Percentiles rank a stretch among this genome's conserved stretches.
These are phyloP conservation scores for Ampelomyces quisqualis DNA, from an alignment of 2,329 filamentous ascomycete species.

Conservation along the genomic window DNA sequence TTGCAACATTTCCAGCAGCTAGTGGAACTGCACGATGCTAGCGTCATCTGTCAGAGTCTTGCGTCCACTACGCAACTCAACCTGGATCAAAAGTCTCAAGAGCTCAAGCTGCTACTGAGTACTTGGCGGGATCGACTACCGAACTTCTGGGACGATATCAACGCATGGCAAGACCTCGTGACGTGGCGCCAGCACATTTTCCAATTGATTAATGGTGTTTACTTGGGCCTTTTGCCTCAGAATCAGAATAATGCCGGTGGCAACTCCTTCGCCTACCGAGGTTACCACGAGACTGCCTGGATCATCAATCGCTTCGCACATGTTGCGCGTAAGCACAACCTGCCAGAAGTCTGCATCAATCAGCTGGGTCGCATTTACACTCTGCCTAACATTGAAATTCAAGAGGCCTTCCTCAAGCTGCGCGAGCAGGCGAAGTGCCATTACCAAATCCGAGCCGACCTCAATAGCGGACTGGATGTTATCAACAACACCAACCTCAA, in stretches of 20 bases:
- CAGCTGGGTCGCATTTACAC: slow-evolving; percentile 98
- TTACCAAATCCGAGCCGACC: slow-evolving; percentile 91
- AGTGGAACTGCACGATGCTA: slow-evolving; percentile 95
- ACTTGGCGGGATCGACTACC: slow-evolving; percentile 95
- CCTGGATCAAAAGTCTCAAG: slow-evolving; percentile 89
- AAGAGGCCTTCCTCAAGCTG: slow-evolving; percentile 96
- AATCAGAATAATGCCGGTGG: slow-evolving; percentile 76
- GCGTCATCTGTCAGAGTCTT: slow-evolving; percentile 90
- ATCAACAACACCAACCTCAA: slow-evolving; percentile 99
- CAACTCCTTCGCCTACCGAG: slow-evolving; percentile 92
- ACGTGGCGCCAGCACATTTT: slow-evolving; percentile 99
- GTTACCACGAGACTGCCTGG: slow-evolving; percentile 98
- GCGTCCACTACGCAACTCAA: slow-evolving; percentile 80
- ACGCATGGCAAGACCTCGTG: slow-evolving; percentile 98
- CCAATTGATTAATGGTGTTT: slow-evolving; percentile 91
- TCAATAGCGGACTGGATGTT: slow-evolving; percentile 90
- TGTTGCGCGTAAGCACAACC: slow-evolving; percentile 92
- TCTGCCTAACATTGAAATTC: slow-evolving; percentile 97
- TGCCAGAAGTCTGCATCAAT: slow-evolving; percentile 95
- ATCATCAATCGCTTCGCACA: slow-evolving; percentile 99
- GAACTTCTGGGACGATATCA: slow-evolving; percentile 99
- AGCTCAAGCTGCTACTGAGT: slow-evolving; percentile 88
- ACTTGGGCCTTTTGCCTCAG: slow-evolving; percentile 78
- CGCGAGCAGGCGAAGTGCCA: slow-evolving; percentile 99
- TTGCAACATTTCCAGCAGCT: slow-evolving; percentile 97